Base-by-base conservation (phyloP, 352 stramenopile genomes). In the Globisporangium radiosum region DNA sequence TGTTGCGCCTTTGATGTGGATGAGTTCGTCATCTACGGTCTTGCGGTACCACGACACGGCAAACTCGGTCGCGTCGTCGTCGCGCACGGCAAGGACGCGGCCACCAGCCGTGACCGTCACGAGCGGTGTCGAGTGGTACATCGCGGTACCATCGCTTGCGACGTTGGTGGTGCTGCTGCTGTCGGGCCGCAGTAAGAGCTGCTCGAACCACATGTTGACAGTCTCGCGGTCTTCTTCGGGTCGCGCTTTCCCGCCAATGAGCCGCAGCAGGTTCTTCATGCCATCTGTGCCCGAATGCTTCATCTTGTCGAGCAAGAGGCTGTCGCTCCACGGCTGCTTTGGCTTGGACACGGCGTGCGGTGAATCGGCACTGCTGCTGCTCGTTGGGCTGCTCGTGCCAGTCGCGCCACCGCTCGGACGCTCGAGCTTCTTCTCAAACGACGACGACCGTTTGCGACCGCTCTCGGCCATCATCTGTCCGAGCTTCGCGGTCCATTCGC, bases 211-310 rank as follows among this genome's bases (percentile, higher is more conserved):
- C 37, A 58, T 57, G 44, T 69, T 72, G 9, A 92, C 82, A 0
- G 78, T 76, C 7, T 76, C 77, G 8, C 60, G 67, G 40, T 90
- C 82, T 63, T 92, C 74, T 38, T 92, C 77, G 0, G 78, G 78
- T 3, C 73, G 68, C 8, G 62, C 63, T 15, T 81, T 85, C 42
- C 68, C 77, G 0, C 78, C 78, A 52, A 90, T 92, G 48, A 87
- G 88, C 7, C 80, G 80, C 45, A 92, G 75, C 45, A 92, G 51
- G 56, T 76, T 92, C 71, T 90, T 89, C 52, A 92, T 70, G 13
- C 76, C 76, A 13, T 92, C 82, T 0, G 75, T 78, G 4, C 73
- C 71, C 3, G 69, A 69, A 52, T 85, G 79, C 45, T 81, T 74
- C 39, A 88, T 77, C 47, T 87, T 86, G 13, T 85, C 78, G 9